phyloP scores from a whole-genome alignment of 2,329 filamentous ascomycete genomes.

The Pseudogymnoascus sp. region DNA sequence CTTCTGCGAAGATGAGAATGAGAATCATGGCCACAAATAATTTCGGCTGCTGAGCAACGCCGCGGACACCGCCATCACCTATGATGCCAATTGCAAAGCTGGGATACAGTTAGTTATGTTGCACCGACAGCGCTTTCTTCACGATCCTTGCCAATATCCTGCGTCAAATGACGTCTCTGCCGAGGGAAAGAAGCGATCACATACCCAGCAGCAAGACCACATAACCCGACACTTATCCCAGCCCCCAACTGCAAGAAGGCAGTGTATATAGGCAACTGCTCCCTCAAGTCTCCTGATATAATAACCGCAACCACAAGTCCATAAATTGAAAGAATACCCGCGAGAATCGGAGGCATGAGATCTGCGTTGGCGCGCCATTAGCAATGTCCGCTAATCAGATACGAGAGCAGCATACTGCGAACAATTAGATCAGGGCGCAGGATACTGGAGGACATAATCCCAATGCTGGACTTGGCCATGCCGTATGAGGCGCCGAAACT shows the following conservation, averaged over 20 bases:
- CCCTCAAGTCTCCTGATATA: conserved; percentile 67
- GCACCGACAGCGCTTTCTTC: neutral
- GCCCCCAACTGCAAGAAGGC: conserved; percentile 77
- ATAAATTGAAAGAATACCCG: conserved; percentile 99
- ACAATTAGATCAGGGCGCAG: conserved; percentile 94
- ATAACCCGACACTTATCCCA: conserved; percentile 67
- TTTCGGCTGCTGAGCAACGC: conserved; percentile 59
- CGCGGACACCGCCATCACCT: conserved; percentile 77
- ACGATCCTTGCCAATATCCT: neutral
- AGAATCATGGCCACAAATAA: conserved; percentile 71
- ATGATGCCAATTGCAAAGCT: conserved; percentile 77
- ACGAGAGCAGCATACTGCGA: conserved; percentile 65
- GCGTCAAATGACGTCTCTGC: neutral
- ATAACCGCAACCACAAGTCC: conserved; percentile 78
- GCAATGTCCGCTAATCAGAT: neutral
- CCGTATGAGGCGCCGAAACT: conserved; percentile 81
- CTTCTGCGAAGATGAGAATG: conserved; percentile 76
- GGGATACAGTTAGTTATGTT: neutral
- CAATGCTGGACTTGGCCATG: conserved; percentile 95
- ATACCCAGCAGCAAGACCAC: conserved; percentile 1
- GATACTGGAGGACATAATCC: conserved; percentile 95
- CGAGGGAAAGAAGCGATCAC: neutral
- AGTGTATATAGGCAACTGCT: conserved; percentile 63
- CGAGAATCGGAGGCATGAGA: conserved; percentile 99
- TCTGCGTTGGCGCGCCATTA: conserved; percentile 44